A percentile compares a stretch with the other conserved stretches of the same genome.
Evolutionary conservation across 345 rosid genomes (phyloP).

Genomic region (Zanthoxylum bungeanum): DNA sequence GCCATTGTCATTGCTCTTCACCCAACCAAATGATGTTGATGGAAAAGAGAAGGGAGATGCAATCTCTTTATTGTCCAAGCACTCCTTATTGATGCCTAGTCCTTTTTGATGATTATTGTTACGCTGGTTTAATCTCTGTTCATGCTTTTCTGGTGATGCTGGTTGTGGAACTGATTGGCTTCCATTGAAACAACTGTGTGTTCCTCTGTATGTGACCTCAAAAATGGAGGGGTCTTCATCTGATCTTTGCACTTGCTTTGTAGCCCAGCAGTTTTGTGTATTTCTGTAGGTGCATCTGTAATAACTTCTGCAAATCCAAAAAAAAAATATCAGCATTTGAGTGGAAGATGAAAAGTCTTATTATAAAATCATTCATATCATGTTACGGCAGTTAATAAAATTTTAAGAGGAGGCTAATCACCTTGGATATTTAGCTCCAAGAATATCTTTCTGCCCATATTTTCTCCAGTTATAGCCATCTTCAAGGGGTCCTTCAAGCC

Average conservation of each 20-base stretch:
- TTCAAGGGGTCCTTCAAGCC: conserved; percentile 69
- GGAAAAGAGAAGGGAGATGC: conserved; percentile 57
- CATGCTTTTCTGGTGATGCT: conserved; percentile 54
- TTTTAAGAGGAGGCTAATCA: not conserved
- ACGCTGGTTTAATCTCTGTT: conserved; percentile 25
- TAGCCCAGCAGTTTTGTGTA: conserved; percentile 63
- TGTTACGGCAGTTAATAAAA: no score
- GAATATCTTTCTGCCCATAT: conserved; percentile 87
- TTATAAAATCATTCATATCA: no score
- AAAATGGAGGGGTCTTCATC: conserved; percentile 75
- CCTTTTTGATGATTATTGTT: conserved; percentile 22
- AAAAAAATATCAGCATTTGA: no score
- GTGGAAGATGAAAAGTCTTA: no score
- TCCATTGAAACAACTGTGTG: conserved; percentile 53
- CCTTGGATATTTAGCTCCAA: conserved; percentile 86
- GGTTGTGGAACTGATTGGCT: conserved; percentile 31
- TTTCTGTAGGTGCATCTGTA: conserved; percentile 77
- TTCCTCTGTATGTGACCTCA: conserved; percentile 69
- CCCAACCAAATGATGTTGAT: conserved; percentile 37
- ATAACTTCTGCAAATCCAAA: conserved; percentile 59
- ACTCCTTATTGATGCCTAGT: conserved; percentile 37
- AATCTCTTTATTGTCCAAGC: conserved; percentile 34
- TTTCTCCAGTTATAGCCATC: conserved; percentile 89
- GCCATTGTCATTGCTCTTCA: conserved; percentile 11
- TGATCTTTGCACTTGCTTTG: conserved; percentile 83